Conservation (phyloP, 1,284 basidiomycete genomes). For the Erythrobasidium hasegawianum region DNA sequence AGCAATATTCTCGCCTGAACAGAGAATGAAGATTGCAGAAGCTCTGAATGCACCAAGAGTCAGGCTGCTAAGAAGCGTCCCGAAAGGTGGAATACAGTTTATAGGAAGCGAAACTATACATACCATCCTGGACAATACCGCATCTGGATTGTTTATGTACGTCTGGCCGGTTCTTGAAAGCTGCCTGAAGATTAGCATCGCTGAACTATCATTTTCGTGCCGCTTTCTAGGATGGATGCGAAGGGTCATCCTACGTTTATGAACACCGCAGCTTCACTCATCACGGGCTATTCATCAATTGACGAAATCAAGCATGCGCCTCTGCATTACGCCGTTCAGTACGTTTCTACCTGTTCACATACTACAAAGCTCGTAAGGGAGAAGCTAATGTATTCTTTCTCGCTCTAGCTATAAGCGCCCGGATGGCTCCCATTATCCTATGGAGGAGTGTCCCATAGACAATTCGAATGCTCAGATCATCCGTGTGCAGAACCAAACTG, state of each 20-base stretch:
- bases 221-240: conserved; percentile 18
- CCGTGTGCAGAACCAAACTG: conserved; percentile 17
- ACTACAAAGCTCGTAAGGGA: no score
- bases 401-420: conserved; percentile 11
- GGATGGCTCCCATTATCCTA: conserved; percentile 20
- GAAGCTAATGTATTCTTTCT: no score
- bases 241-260: conserved; percentile 21
- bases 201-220: no score
- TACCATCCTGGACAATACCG: conserved; percentile 19
- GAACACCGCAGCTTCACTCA: conserved; percentile 11
- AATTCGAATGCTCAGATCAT: conserved; percentile 12
- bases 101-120: not conserved
- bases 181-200: no score
- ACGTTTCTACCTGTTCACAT: not conserved
- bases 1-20: conserved; percentile 14
- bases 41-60: conserved; percentile 14
- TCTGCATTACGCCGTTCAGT: conserved; percentile 20
- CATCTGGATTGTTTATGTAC: conserved; percentile 20
- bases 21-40: conserved; percentile 16
- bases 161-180: no score
- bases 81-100: not conserved
- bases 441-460: conserved; percentile 23
- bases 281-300: conserved; percentile 13
- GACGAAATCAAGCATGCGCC: conserved; percentile 12
- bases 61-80: conserved; percentile 7